Evolutionary conservation across 1,284 basidiomycete species (phyloP).

Genomic region (Lentinula novae-zelandiae): DNA sequence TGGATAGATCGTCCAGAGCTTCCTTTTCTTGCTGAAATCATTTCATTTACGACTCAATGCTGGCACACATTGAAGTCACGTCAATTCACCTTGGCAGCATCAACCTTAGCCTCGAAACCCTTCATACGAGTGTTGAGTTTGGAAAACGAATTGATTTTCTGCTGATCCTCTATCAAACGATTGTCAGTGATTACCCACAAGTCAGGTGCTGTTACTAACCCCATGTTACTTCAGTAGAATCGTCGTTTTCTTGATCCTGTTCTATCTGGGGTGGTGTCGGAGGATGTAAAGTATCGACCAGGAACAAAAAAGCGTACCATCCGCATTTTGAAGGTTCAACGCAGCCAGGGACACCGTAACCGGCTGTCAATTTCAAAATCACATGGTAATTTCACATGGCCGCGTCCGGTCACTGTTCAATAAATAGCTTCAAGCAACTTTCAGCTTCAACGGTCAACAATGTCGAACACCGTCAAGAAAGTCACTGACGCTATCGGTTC

Average conservation of each 20-base stretch:
- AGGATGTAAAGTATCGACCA: not conserved
- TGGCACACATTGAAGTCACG: not conserved
- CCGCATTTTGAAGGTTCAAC: slow-evolving; percentile 39
- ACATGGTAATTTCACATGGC: not conserved
- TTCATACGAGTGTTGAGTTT: slow-evolving; percentile 82
- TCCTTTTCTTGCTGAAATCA: slow-evolving; percentile 81
- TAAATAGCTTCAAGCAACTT: not conserved
- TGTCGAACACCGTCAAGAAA: slow-evolving; percentile 6
- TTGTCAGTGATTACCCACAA: not conserved
- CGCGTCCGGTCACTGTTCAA: not conserved
- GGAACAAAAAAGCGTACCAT: slow-evolving; percentile 38
- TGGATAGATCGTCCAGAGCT: slow-evolving; percentile 83
- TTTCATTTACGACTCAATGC: not conserved
- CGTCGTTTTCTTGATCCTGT: slow-evolving; percentile 77
- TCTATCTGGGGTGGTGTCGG: slow-evolving; percentile 46
- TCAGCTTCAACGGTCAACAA: not conserved
- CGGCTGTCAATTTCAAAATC: not conserved
- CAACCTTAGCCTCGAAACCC: slow-evolving; percentile 71
- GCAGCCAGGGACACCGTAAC: not conserved
- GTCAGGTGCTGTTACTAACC: slow-evolving; percentile 44
- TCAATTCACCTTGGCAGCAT: slow-evolving; percentile 60
- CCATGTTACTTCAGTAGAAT: slow-evolving; percentile 90
- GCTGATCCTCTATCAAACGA: slow-evolving; percentile 76
- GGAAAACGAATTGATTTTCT: slow-evolving; percentile 90
- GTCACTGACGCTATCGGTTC: not conserved